Evolutionary conservation across 495 filamentous ascomycete species (phyloP), one percentile per base, ranked within the genome.

Genomic region (Neurospora intermedia): DNA sequence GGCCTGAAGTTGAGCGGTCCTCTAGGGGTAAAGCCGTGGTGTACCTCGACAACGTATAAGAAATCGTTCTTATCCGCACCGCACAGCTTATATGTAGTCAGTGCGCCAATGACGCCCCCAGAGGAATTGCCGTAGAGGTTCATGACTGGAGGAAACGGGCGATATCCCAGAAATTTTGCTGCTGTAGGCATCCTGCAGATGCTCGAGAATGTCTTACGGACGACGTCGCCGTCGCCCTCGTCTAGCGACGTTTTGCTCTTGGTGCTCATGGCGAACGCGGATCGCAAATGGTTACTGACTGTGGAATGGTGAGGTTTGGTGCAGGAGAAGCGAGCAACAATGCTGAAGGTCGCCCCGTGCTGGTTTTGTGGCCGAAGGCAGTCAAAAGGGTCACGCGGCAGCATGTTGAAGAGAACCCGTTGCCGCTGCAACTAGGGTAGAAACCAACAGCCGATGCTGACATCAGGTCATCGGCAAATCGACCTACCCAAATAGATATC

Each of bases 51-150:
- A 23, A 69, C 6, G 38, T 72, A 74, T 20, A 74, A 11, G 23
- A 69, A 39, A 15, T 70, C 73, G 62, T 38, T 31, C 46, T 71
- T 35, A 27, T 20, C 62, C 18, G 74, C 27, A 38, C 70, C 73
- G 73, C 70, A 75, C 20, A 73, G 74, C 46, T 71, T 75, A 31
- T 20, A 38, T 4, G 59, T 72, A 18, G 59, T 74, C 18, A 74
- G 41, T 5, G 54, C 59, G 38, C 13, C 31, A 7, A 71, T 31
- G 20, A 71, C 35, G 5, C 71, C 71, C 35, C 35, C 35, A 54
- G 48, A 70, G 74, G 41, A 69, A 23, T 73, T 75, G 41, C 41
- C 31, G 72, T 75, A 71, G n/a, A 73, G 48, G n/a, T 75, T 75
- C 27, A 75, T 73, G 40, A 75, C 41, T 2, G 74, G 35, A 6